Evolutionary conservation across 169 alveolate species (phyloP), one percentile per base, ranked within the genome.

Genomic region (Plasmodium inui): DNA sequence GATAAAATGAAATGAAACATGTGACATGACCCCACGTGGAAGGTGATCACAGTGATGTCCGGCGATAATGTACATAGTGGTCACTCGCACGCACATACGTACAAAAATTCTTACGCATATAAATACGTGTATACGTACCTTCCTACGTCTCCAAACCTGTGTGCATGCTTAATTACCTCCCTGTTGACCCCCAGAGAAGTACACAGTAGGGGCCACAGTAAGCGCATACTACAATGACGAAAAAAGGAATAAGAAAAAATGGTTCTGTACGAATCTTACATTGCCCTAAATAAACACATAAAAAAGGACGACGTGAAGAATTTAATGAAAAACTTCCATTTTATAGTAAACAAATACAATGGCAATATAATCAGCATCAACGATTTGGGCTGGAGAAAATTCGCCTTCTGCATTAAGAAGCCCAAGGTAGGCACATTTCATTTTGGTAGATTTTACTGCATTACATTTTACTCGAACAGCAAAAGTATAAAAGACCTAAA

Each of bases 381-480:
- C 72, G 94, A 89, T 89, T 79, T 89, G 41, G 94, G 94, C n/a
- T 89, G 94, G 94, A 78, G 94, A 41, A 89, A 89, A 41, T 89
- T 89, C 53, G 94, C 94, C 50, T 89, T 85, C 82, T 94, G 97
- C 80, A 95, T 95, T 32, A 93, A 92, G 83, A 96, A 96, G 94
- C 96, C 98, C n/a, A 80, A 96, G 9, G 96, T 96, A 67, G 98
- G 98, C 4, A 84, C 96, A 44, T 96, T 95, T 73, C 95, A 96
- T 95, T 96, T 95, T 94, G 98, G 97, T 61, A 96, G 96, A 92
- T 96, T 94, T 92, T 96, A 93, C 78, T 96, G 96, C 83, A 93
- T 96, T 72, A 96, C 98, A 8, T 70, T 95, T 71, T 96, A 96
- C 74, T 96, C 98, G 22, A 82, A 96, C 67, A 96, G 97, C 39